Conservation (phyloP, 2,329 filamentous ascomycete genomes). For the Phyllosticta citribraziliensis region DNA sequence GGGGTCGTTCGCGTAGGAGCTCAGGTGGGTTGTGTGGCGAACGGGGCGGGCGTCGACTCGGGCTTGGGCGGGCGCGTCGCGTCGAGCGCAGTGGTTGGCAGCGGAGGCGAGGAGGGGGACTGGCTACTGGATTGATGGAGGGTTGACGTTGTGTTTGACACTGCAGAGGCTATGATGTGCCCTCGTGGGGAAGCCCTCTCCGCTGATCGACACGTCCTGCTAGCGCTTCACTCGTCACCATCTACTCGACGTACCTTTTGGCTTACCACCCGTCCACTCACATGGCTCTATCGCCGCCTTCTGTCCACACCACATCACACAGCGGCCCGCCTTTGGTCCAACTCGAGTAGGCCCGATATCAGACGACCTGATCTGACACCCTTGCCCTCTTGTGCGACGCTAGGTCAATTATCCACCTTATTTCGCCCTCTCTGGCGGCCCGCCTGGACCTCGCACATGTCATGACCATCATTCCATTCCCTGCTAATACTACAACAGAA, state of each 20-base stretch:
- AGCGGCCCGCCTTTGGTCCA: background rate
- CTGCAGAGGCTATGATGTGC: slow-evolving; percentile 8
- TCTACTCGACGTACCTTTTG: background rate
- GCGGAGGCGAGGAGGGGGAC: background rate
- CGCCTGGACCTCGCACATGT: background rate
- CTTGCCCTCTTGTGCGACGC: slow-evolving; percentile 5
- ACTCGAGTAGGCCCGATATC: background rate
- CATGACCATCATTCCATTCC: background rate
- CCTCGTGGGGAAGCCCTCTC: background rate
- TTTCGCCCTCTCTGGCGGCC: background rate
- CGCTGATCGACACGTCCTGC: background rate
- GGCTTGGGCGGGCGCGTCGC: background rate
- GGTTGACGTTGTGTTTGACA: slow-evolving; percentile 8
- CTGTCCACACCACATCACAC: background rate
- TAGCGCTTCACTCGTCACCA: background rate
- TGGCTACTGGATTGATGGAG: slow-evolving; percentile 2
- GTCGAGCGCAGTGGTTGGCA: slow-evolving; percentile 2
- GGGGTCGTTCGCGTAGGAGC: slow-evolving; percentile 1
- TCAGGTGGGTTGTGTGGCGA: background rate
- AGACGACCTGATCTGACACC: slow-evolving; percentile 1
- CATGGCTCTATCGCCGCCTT: background rate
- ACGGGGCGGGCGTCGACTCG: background rate
- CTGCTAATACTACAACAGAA: slow-evolving; percentile 22
- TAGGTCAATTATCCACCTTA: background rate
- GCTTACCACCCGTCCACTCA: background rate